phyloP scores from a whole-genome alignment of 2,329 filamentous ascomycete species.

The Aureobasidium musti region DNA sequence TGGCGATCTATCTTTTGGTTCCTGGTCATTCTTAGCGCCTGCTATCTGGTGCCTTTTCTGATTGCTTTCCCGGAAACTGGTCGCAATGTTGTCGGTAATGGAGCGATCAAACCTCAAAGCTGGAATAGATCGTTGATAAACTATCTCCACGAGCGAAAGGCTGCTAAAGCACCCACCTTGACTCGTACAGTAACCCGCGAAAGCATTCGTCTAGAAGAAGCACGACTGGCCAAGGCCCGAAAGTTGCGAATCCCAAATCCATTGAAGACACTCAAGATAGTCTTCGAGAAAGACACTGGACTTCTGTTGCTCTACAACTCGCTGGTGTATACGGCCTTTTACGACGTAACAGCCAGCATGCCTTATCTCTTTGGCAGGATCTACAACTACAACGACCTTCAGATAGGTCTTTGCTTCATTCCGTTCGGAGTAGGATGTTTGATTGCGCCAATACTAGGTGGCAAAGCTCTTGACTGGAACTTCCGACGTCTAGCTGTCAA shows the following conservation, averaged over 20 bases:
- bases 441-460: conserved; percentile 47
- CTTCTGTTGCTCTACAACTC: conserved; percentile 43
- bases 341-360: conserved; percentile 50
- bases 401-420: conserved; percentile 48
- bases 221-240: conserved; percentile 37
- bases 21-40: conserved; percentile 45
- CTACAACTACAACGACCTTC: conserved; percentile 52
- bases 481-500: conserved; percentile 67
- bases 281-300: conserved; percentile 46
- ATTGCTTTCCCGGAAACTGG: conserved; percentile 45
- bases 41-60: conserved; percentile 37
- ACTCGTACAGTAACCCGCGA: conserved; percentile 36
- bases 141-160: conserved; percentile 34
- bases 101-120: conserved; percentile 37
- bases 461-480: conserved; percentile 68
- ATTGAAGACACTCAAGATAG: conserved; percentile 45
- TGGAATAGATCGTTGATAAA: conserved; percentile 39
- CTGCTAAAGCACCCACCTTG: conserved; percentile 31
- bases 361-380: conserved; percentile 51
- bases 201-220: conserved; percentile 34
- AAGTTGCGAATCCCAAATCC: conserved; percentile 51
- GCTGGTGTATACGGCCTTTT: conserved; percentile 52
- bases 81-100: conserved; percentile 47
- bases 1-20: conserved; percentile 50
- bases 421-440: conserved; percentile 46